Evolutionary conservation across 2,329 filamentous ascomycete genomes (phyloP).

Genomic region (Alternaria solani): DNA sequence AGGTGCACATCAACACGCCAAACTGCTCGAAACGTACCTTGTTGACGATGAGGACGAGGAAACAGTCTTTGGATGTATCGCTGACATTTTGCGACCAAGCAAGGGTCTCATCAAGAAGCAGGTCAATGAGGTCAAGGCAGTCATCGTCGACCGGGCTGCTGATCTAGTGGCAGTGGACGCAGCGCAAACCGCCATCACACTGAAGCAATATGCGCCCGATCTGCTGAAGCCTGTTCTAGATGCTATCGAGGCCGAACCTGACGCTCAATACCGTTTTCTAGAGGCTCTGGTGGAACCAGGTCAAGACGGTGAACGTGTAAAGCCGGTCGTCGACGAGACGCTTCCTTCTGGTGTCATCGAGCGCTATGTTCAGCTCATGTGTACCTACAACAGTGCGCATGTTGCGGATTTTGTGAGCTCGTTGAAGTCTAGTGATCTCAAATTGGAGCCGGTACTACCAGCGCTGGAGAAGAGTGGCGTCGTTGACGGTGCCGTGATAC

Average conservation of each 20-base stretch:
- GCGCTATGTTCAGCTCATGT: slow-evolving; percentile 89
- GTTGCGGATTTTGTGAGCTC: slow-evolving; percentile 85
- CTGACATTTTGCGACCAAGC: slow-evolving; percentile 73
- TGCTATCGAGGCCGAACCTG: slow-evolving; percentile 66
- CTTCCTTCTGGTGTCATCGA: slow-evolving; percentile 72
- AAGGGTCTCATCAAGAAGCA: slow-evolving; percentile 74
- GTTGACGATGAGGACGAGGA: slow-evolving; percentile 81
- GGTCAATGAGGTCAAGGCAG: slow-evolving; percentile 71
- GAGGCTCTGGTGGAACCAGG: slow-evolving; percentile 75
- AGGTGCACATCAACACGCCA: slow-evolving; percentile 78
- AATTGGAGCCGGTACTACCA: slow-evolving; percentile 81
- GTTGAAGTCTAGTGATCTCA: slow-evolving; percentile 78
- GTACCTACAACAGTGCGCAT: slow-evolving; percentile 79
- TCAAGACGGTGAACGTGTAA: slow-evolving; percentile 18
- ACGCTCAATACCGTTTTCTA: slow-evolving; percentile 79
- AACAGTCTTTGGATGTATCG: slow-evolving; percentile 79
- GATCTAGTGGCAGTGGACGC: slow-evolving; percentile 75
- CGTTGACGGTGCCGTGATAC: slow-evolving; percentile 88
- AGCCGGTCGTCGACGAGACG: slow-evolving; percentile 27
- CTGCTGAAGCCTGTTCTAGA: slow-evolving; percentile 73
- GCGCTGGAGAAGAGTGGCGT: slow-evolving; percentile 89
- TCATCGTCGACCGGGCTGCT: slow-evolving; percentile 70
- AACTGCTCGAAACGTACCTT: slow-evolving; percentile 81
- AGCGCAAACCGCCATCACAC: slow-evolving; percentile 68
- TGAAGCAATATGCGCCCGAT: slow-evolving; percentile 68